Conservation (phyloP, 2,329 filamentous ascomycete genomes). For the Aureobasidium sp. region DNA sequence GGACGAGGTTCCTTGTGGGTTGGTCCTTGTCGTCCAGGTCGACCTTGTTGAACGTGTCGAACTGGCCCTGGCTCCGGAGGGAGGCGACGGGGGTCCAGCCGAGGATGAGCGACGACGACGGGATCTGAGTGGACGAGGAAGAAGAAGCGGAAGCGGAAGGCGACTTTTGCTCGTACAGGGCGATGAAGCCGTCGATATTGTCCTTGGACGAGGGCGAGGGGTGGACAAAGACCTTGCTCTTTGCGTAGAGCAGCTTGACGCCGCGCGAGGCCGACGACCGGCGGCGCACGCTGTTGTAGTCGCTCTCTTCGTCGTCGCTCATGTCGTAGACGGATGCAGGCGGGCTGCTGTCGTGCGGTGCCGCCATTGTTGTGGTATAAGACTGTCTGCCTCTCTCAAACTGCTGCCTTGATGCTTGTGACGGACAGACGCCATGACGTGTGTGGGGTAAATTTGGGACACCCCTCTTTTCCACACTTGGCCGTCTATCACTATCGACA, state of each 20-base stretch:
- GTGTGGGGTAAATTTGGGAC: neutral
- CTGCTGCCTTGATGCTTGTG: conserved; percentile 11
- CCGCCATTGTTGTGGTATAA: neutral
- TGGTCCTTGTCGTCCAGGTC: conserved; percentile 77
- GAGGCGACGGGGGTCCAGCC: conserved; percentile 90
- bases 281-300: conserved; percentile 89
- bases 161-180: conserved; percentile 81
- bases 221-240: conserved; percentile 97
- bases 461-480: neutral
- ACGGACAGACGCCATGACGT: neutral
- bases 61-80: conserved; percentile 63
- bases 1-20: conserved; percentile 81
- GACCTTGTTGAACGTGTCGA: conserved; percentile 89
- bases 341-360: conserved; percentile 37
- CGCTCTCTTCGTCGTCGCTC: conserved; percentile 92
- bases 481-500: too few species aligned
- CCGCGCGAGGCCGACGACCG: conserved; percentile 69
- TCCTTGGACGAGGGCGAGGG: conserved; percentile 89
- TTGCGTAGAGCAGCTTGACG: conserved; percentile 89
- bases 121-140: conserved; percentile 38
- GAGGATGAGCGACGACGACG: conserved; percentile 68
- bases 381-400: neutral
- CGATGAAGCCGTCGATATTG: conserved; percentile 91
- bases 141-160: conserved; percentile 36
- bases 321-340: conserved; percentile 88